These are phyloP conservation scores for Alternaria brassicicola DNA, from an alignment of 2,329 filamentous ascomycete species.

Conservation along the genomic window DNA sequence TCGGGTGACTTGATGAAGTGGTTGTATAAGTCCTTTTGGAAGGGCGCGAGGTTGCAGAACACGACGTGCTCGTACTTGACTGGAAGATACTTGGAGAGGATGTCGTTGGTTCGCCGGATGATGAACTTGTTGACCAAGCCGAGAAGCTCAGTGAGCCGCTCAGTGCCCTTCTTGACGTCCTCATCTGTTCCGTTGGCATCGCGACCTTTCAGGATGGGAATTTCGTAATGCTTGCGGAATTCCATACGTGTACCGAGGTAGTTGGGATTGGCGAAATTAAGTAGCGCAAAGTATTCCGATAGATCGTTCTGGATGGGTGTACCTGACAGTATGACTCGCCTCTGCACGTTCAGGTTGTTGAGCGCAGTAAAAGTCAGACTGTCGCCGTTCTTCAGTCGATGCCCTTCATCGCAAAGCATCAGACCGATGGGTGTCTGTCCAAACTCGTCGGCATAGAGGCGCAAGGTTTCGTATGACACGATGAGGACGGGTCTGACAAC, in stretches of 20 bases:
- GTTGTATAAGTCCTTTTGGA: constrained; percentile 93
- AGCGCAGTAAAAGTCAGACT: constrained; percentile 93
- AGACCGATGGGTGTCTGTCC: constrained; percentile 89
- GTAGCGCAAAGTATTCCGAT: constrained; percentile 95
- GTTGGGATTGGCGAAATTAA: constrained; percentile 95
- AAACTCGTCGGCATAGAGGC: constrained; percentile 87
- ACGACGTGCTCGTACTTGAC: constrained; percentile 99
- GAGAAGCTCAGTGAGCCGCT: constrained; percentile 80
- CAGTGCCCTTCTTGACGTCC: constrained; percentile 81
- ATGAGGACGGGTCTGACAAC: constrained; percentile 94
- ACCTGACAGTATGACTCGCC: constrained; percentile 92
- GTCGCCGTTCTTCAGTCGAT: constrained; percentile 95
- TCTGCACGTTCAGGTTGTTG: constrained; percentile 86
- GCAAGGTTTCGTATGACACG: constrained; percentile 94
- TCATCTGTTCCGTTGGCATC: constrained; percentile 87
- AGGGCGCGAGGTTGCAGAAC: constrained; percentile 92
- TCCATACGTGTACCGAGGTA: constrained; percentile 87
- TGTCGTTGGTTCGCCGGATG: constrained; percentile 96
- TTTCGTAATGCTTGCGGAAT: constrained; percentile 91
- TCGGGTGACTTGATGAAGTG: constrained; percentile 96
- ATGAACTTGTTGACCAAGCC: constrained; percentile 96
- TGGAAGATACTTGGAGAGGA: constrained; percentile 94
- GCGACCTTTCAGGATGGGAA: constrained; percentile 88
- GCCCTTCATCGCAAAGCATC: constrained; percentile 94
- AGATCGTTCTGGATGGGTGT: constrained; percentile 98